A percentile compares a stretch with the other conserved stretches of the same genome.
Conservation (phyloP, 805 yeast species). For the Hanseniaspora taiwanica region DNA sequence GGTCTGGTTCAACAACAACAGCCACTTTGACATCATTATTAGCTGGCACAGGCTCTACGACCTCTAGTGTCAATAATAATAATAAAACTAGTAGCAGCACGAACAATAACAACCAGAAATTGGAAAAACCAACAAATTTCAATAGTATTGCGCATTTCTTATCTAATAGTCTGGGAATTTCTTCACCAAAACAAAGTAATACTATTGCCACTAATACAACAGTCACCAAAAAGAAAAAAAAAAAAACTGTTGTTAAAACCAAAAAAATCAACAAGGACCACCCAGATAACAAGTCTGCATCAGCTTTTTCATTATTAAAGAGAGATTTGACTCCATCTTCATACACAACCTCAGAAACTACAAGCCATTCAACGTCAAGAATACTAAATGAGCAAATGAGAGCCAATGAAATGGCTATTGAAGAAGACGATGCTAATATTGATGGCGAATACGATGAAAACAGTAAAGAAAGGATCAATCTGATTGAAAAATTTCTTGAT, state of each 20-base stretch:
- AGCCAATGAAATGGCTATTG: neutral
- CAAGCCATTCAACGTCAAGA: too few species aligned
- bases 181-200: neutral
- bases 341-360: neutral
- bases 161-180: neutral
- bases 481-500: slow-evolving; percentile 1
- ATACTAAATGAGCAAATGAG: too few species aligned
- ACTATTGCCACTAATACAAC: neutral
- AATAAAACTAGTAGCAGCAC: neutral
- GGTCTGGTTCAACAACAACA: too few species aligned
- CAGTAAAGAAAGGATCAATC: neutral
- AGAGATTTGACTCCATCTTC: neutral
- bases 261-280: neutral
- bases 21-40: neutral
- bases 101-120: neutral
- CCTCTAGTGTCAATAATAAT: neutral
- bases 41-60: neutral
- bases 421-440: neutral
- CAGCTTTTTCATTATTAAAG: neutral
- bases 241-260: neutral
- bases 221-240: neutral
- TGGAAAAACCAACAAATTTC: neutral
- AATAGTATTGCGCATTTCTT: neutral
- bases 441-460: neutral
- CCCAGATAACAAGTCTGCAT: too few species aligned